Evolutionary conservation across 805 yeast genomes (phyloP), one percentile per base, ranked within the genome.

Genomic region (Isabelozyma pseudorhagii): DNA sequence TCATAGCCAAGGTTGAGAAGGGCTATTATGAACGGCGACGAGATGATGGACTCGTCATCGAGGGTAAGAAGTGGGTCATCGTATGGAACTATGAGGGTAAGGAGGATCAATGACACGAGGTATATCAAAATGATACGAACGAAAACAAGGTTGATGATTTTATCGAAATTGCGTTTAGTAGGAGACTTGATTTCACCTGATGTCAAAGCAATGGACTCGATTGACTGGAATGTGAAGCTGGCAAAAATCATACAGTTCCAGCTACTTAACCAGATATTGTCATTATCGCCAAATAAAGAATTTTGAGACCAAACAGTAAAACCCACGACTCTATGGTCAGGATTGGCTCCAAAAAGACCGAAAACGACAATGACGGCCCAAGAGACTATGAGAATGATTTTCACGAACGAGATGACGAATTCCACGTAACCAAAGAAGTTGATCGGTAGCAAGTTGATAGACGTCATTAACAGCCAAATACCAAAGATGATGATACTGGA

Each of bases 161-260:
- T n/a, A 31, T 31, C 80, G 48, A 83, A 72, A 31, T 84, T 87
- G 55, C 81, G 81, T 57, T 77, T 80, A 60, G 83, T 82, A 28
- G 89, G 87, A 45, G 75, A 75, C 17, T 74, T 72, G 34, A 85
- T 75, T 64, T 85, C 91, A 64, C 89, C 88, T 17, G 87, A 86
- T 5, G 87, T 71, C 45, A 85, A 73, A 62, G 89, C 89, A 13
- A 83, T 81, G 62, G 84, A 72, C 62, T 85, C 91, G 40, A 85
- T 82, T 62, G 89, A 89, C 67, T 84, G 89, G 63, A 79, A 85
- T 14, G 90, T 84, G 71, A 85, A 85, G 25, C 86, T 84, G 17
- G 89, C 87, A 1, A 52, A 40, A n/a, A 50, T 46, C 17, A 53
- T 38, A 11, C 48, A 46, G 11, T 49, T 36, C 15, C 40, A 38